phyloP scores from a whole-genome alignment of 176 grass and related monocot genomes.

The Echinochloa phyllopogon region DNA sequence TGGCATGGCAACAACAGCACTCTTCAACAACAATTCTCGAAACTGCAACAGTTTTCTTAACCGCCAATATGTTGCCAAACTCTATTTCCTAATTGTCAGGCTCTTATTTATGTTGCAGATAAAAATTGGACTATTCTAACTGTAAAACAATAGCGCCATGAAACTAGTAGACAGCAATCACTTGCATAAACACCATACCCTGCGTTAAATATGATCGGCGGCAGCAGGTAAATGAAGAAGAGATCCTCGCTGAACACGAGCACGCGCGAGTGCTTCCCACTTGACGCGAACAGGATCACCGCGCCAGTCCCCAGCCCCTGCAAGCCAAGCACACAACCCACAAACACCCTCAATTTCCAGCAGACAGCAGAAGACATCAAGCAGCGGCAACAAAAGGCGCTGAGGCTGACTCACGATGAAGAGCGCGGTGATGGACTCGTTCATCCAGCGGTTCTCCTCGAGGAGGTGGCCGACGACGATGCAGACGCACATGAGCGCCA shows the following conservation, averaged over 20 bases:
- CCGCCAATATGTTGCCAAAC: not conserved
- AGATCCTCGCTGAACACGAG: conserved; percentile 81
- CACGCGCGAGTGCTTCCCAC: conserved; percentile 62
- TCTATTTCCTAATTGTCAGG: not conserved
- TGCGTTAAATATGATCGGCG: conserved; percentile 86
- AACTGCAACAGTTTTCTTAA: not conserved
- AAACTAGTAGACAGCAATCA: not conserved
- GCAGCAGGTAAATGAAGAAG: conserved; percentile 88
- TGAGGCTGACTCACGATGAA: conserved; percentile 45
- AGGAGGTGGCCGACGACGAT: conserved; percentile 79
- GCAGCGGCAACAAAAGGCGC: not conserved
- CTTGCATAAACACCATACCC: conserved; percentile 46
- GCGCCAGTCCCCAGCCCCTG: conserved; percentile 73
- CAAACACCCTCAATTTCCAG: not conserved
- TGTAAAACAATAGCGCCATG: not conserved
- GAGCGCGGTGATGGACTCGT: conserved; percentile 82
- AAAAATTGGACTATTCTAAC: not conserved
- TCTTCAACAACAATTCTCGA: not conserved
- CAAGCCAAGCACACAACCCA: not conserved
- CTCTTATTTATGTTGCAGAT: not conserved
- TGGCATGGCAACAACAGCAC: not conserved
- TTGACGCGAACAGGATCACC: conserved; percentile 63
- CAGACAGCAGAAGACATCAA: not conserved
- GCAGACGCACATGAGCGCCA: conserved; percentile 75
- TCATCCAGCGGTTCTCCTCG: conserved; percentile 89